Evolutionary conservation across 805 yeast species (phyloP), one percentile per base, ranked within the genome.

Genomic region (Lipomyces orientalis): DNA sequence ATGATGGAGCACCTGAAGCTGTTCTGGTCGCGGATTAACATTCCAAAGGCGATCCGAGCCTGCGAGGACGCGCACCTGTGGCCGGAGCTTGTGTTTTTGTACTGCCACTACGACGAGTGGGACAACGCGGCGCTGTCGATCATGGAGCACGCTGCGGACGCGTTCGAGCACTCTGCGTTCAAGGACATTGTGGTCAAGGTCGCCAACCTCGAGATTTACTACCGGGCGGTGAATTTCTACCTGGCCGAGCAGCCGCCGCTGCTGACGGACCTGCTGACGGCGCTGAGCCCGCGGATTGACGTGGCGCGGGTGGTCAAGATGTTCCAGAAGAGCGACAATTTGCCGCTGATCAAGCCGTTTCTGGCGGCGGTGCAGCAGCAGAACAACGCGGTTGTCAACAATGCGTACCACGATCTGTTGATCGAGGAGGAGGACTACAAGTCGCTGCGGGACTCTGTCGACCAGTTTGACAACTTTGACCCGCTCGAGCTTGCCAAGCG

Each of bases 61-160:
- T 90, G 95, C 76, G 98, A 94, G 80, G 87, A 82, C 65, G 95
- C 97, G 54, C 99, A 95, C 77, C 83, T 95, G 77, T 95, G 98
- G 93, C 95, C 96, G 25, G 99, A 95, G 81, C 84, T 94, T 74
- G 92, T 95, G 66, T 95, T 95, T 88, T 83, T 95, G 79, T 94
- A 94, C 82, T 93, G 97, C 78, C 99, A 95, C 80, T 95, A 95
- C 79, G 99, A 95, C 78, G 99, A 95, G 82, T 95, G 97, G 97
- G 99, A 95, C 79, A 95, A 95, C 79, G 99, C 99, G 69, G 93
- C 97, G 46, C 85, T 95, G 77, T 88, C 97, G 16, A 91, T 95
- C 93, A 95, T 95, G 84, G 98, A 95, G 79, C 92, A 88, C 77
- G 89, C 97, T 2, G 91, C 96, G 68, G 90, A 90, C 73, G 93